Base-by-base conservation (phyloP, 495 filamentous ascomycete genomes). In the Aspergillus avenaceus region DNA sequence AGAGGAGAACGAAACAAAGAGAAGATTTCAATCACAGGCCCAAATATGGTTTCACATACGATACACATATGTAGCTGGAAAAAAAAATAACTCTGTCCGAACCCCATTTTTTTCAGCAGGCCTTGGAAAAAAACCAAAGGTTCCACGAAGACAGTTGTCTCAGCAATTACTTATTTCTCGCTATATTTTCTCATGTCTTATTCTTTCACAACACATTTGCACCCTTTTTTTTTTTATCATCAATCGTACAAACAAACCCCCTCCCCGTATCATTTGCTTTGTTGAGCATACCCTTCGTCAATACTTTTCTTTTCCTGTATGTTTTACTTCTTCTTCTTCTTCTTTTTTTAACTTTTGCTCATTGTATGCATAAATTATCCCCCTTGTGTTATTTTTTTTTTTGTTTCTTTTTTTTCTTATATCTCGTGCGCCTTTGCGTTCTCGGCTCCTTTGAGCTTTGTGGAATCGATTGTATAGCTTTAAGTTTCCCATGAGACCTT, bases 251-350 rank as follows among this genome's bases (percentile, higher is more conserved):
- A 51, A 50, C 28, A n/a, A n/a, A n/a, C n/a, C n/a, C n/a, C n/a
- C n/a, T n/a, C n/a, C n/a, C n/a, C 34, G 22, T 56, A 47, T 51
- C 50, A 31, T 49, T 45, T 47, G 32, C 23, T 43, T 41, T 49
- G 42, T 59, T 44, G 48, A 16, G 42, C 49, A 60, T 55, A 55
- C 59, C 42, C 49, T 27, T 32, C 50, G n/a, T n/a, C n/a, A n/a
- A 54, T 54, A 53, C 50, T 43, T 29, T 41, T 48, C 48, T 54
- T 51, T 50, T 44, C 43, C 53, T 58, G 53, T 63, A 55, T 60
- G 52, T 59, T 40, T 56, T 54, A 46, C 22, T 18, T 31, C 21
- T 45, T 24, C 26, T 49, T 38, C 22, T 37, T 27, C 23, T 24
- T 36, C 18, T 18, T 16, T 44, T 27, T 50, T 26, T 47, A 11